Percentiles rank a stretch among this genome's conserved stretches.
These are phyloP conservation scores for Xanthoconium stramineum DNA, from an alignment of 768 basidiomycete genomes.

Conservation along the genomic window DNA sequence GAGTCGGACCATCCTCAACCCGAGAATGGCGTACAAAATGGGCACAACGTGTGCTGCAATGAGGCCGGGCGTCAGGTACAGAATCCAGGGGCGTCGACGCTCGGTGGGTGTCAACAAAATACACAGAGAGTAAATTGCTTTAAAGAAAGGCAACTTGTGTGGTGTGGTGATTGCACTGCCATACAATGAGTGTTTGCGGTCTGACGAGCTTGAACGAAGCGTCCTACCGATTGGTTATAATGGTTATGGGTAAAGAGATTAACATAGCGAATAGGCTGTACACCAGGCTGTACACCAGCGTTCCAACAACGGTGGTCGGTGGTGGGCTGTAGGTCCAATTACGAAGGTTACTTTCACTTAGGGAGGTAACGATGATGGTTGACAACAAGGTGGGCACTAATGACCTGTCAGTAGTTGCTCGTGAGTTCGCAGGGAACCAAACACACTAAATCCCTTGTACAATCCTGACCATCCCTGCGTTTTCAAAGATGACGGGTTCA, in stretches of 20 bases:
- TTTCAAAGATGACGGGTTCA: background rate
- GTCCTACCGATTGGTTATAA: constrained; percentile 72
- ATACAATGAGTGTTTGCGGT: background rate
- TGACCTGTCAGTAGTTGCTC: constrained; percentile 39
- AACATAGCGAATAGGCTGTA: constrained; percentile 65
- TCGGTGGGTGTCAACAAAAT: constrained; percentile 80
- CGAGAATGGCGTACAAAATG: constrained; percentile 43
- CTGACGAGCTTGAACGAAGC: background rate
- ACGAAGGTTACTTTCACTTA: constrained; percentile 56
- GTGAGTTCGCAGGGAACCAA: background rate
- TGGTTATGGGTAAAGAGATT: constrained; percentile 62
- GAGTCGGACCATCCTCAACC: constrained; percentile 41
- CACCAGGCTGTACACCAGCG: no score
- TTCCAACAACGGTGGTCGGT: constrained; percentile 55
- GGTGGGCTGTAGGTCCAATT: constrained; percentile 68
- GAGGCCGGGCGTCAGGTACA: constrained; percentile 77
- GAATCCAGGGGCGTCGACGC: constrained; percentile 70
- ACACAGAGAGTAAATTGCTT: constrained; percentile 55
- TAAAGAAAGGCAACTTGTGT: constrained; percentile 65
- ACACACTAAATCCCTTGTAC: constrained; percentile 74
- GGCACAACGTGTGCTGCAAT: constrained; percentile 42
- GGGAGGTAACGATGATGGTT: constrained; percentile 55
- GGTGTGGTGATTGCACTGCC: constrained; percentile 80
- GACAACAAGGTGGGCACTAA: constrained; percentile 48
- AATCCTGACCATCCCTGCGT: constrained; percentile 65